Evolutionary conservation across 306 rosid genomes (phyloP), one percentile per base, ranked within the genome.

Genomic region (Quercus cerris): DNA sequence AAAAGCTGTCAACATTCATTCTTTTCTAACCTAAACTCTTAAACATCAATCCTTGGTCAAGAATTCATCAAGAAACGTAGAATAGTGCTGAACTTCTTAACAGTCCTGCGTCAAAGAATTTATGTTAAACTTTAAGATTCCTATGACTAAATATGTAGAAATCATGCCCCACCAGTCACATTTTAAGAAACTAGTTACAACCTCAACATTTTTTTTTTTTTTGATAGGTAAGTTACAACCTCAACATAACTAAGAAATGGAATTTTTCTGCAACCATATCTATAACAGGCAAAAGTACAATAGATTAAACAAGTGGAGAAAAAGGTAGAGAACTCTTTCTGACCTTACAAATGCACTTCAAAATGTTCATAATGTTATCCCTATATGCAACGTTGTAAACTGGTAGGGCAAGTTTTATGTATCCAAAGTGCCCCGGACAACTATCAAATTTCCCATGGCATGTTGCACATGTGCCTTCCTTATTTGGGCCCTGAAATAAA

Each of bases 311-410:
- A 46, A 5, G 18, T 5, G 17, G 74, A 61, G 75, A 27, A 71
- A 63, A 15, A 68, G 67, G 75, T 19, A 22, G 2, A 25, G 15
- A 54, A 73, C 63, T 11, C 77, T 41, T 70, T 51, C 6, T 51
- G 72, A 95, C 99, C 99, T 95, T 93, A 77, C 99, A 95, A 75
- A 93, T 90, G 86, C 97, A 95, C 91, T 95, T 95, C 73, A 95
- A 83, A 81, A 87, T 84, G 75, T 90, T 92, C 76, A 93, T 76
- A 57, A 90, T 84, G 25, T 80, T 70, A 83, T 73, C 64, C 27
- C 89, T 80, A 78, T 81, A 95, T 75, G 97, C 99, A 70, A 88
- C 90, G 61, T 95, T 90, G 80, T 71, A 90, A 74, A 95, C 97
- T 31, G 99, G 99, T 56, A 85, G 90, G 56, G 88, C 89, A 33